Evolutionary conservation across 2,329 filamentous ascomycete species (phyloP).

Genomic region (Cercospora sojina): DNA sequence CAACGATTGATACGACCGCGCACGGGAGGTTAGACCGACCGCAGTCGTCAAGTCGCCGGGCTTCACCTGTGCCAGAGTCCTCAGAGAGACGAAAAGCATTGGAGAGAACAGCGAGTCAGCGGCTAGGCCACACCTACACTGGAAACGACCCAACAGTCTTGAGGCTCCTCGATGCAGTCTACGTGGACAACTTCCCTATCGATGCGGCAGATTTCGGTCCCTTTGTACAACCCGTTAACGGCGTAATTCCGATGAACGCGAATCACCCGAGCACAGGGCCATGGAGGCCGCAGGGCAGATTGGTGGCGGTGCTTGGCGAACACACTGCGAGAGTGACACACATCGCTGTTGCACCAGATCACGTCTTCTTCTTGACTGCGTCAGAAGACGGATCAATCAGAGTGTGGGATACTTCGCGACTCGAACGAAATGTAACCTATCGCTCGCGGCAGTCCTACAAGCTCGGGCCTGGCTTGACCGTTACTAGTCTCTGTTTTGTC

Average conservation of each 20-base stretch:
- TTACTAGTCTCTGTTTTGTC: conserved; percentile 83
- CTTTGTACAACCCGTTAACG: conserved; percentile 65
- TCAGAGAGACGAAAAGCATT: conserved; percentile 23
- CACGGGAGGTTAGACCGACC: conserved; percentile 63
- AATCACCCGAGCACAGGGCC: conserved; percentile 51
- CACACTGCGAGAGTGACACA: conserved; percentile 80
- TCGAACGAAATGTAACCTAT: conserved; percentile 83
- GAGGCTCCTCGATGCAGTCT: conserved; percentile 77
- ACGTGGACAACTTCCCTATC: conserved; percentile 62
- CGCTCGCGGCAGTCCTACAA: conserved; percentile 82
- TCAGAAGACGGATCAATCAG: conserved; percentile 89
- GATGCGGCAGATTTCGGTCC: conserved; percentile 72
- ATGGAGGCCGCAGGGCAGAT: conserved; percentile 80
- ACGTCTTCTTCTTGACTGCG: conserved; percentile 90
- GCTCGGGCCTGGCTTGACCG: conserved; percentile 67
- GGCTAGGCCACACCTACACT: conserved; percentile 68
- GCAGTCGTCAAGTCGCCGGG: conserved; percentile 31
- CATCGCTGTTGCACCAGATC: conserved; percentile 80
- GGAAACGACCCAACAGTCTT: conserved; percentile 68
- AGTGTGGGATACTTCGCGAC: conserved; percentile 85
- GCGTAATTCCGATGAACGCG: conserved; percentile 44
- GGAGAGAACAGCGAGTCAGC: conserved; percentile 26
- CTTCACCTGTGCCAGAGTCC: conserved; percentile 34
- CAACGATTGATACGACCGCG: conserved; percentile 62
- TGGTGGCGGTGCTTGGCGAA: conserved; percentile 87